phyloP scores from a whole-genome alignment of 768 basidiomycete genomes.

The Rossbeevera mucosa region DNA sequence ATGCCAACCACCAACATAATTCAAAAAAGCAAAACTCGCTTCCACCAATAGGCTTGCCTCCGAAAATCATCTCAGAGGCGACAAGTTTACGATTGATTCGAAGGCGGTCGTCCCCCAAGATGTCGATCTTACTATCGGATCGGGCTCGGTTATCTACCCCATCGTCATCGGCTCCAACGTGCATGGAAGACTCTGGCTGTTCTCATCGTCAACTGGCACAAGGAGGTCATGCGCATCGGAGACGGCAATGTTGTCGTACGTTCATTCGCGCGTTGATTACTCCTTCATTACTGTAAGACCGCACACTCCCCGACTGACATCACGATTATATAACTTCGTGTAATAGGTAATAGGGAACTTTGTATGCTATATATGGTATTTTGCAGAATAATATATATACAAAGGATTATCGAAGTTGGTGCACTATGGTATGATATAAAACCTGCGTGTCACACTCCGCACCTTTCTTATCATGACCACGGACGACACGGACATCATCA shows the following conservation, averaged over 20 bases:
- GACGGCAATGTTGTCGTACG: constrained; percentile 89
- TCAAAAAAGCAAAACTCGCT: too few relatives aligned
- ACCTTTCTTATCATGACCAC: too few relatives aligned
- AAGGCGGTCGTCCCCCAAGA: constrained; percentile 90
- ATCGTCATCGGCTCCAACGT: constrained; percentile 85
- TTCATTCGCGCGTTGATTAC: constrained; percentile 15
- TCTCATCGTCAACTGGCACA: constrained; percentile 86
- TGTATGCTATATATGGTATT: too few relatives aligned
- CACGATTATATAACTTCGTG: too few relatives aligned
- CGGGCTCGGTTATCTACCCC: constrained; percentile 90
- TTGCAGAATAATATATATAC: too few relatives aligned
- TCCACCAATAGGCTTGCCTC: background rate
- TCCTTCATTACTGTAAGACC: too few relatives aligned
- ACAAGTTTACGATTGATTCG: constrained; percentile 87
- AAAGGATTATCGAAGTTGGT: too few relatives aligned
- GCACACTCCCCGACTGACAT: too few relatives aligned
- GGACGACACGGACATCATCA: too few relatives aligned
- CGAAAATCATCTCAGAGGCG: constrained; percentile 56
- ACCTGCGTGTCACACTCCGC: too few relatives aligned
- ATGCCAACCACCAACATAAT: constrained; percentile 20
- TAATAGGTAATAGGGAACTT: too few relatives aligned
- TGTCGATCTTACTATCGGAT: constrained; percentile 88
- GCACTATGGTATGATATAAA: too few relatives aligned
- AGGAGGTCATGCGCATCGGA: constrained; percentile 89
- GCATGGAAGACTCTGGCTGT: constrained; percentile 89